These are phyloP conservation scores for Nigrospora oryzae DNA, from an alignment of 2,329 filamentous ascomycete species.

Conservation along the genomic window DNA sequence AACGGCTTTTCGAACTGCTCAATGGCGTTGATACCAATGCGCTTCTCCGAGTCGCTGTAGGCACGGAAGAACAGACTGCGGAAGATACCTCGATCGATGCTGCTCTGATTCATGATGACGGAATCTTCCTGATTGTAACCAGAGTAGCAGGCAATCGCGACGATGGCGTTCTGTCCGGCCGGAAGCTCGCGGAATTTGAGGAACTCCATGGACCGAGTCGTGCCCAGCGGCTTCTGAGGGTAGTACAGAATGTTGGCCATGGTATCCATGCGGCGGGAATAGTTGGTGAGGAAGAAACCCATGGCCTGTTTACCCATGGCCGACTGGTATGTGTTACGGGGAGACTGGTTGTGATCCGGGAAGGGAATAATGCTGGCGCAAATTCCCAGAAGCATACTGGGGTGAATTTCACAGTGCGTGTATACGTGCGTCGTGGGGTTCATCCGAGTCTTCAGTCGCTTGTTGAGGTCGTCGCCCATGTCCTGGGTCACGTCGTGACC, in stretches of 20 bases:
- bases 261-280: conserved; percentile 94
- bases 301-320: conserved; percentile 99
- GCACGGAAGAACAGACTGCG: conserved; percentile 95
- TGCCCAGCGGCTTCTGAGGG: conserved; percentile 93
- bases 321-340: conserved; percentile 97
- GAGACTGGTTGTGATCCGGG: conserved; percentile 97
- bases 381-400: conserved; percentile 97
- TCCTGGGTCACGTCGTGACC: conserved; percentile 57
- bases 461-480: conserved; percentile 61
- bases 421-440: conserved; percentile 86
- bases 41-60: conserved; percentile 95
- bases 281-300: conserved; percentile 98
- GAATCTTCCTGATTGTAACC: conserved; percentile 99
- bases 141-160: conserved; percentile 94
- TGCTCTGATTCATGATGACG: conserved; percentile 99
- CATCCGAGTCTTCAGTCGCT: conserved; percentile 78
- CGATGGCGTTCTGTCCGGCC: conserved; percentile 95
- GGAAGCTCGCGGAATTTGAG: conserved; percentile 96
- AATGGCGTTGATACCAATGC: conserved; percentile 84
- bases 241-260: conserved; percentile 99
- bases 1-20: conserved; percentile 95
- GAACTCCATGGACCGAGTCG: conserved; percentile 97
- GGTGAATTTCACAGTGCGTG: conserved; percentile 98
- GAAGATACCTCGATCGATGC: conserved; percentile 95
- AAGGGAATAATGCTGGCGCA: conserved; percentile 99